Evolutionary conservation across 2,329 filamentous ascomycete species (phyloP).

Genomic region (Achaetomium macrosporum): DNA sequence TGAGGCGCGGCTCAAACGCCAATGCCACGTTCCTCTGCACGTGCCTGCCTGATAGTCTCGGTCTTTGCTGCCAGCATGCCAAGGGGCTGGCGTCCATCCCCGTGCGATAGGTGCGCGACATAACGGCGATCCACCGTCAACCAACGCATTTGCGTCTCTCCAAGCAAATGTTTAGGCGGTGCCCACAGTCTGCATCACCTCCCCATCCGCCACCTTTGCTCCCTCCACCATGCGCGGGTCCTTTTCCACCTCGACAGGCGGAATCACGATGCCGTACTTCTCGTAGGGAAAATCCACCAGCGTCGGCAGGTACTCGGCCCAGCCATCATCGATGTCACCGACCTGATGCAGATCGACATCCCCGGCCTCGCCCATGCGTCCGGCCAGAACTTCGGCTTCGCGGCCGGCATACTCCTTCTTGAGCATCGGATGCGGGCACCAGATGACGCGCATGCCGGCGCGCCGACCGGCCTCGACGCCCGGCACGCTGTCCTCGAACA

Average conservation of each 20-base stretch:
- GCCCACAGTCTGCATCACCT: conserved; percentile 18
- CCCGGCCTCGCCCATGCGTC: conserved; percentile 64
- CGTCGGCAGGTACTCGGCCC: conserved; percentile 49
- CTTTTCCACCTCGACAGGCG: conserved; percentile 38
- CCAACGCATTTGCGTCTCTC: too few species aligned
- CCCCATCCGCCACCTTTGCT: conserved; percentile 18
- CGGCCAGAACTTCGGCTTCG: conserved; percentile 78
- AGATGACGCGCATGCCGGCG: conserved; percentile 91
- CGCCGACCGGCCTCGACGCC: conserved; percentile 86
- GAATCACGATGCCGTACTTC: conserved; percentile 52
- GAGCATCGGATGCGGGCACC: conserved; percentile 80
- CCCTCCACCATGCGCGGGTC: conserved; percentile 39
- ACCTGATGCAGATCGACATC: conserved; percentile 47
- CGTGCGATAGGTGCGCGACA: too few species aligned
- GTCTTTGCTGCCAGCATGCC: too few species aligned
- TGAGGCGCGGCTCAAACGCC: too few species aligned
- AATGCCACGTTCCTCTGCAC: too few species aligned
- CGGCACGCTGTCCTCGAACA: conserved; percentile 92
- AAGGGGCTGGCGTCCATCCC: too few species aligned
- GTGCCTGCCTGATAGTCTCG: too few species aligned
- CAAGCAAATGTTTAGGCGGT: not conserved
- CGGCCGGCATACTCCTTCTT: conserved; percentile 68
- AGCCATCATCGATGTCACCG: conserved; percentile 54
- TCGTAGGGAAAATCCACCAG: conserved; percentile 53
- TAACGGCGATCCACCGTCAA: not conserved